phyloP scores from a whole-genome alignment of 495 filamentous ascomycete species.

The Recurvomyces mirabilis region DNA sequence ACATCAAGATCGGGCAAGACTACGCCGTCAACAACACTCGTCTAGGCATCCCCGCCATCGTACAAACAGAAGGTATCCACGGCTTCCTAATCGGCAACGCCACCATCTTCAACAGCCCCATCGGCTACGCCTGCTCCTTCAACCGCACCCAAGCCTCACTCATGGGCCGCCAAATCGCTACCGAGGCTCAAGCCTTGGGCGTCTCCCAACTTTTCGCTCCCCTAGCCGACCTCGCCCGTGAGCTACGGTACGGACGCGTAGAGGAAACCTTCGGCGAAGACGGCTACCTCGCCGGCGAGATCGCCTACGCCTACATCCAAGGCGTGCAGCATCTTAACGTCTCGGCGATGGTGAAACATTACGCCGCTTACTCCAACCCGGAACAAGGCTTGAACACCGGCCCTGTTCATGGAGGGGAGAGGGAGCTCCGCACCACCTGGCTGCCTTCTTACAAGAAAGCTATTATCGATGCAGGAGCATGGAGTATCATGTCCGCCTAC shows the following conservation, averaged over 20 bases:
- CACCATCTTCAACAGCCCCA: conserved; percentile 65
- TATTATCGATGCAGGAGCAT: conserved; percentile 57
- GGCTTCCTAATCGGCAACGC: conserved; percentile 59
- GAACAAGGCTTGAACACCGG: conserved; percentile 61
- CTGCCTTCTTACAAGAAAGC: conserved; percentile 53
- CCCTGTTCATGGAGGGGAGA: conserved; percentile 56
- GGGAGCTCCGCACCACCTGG: conserved; percentile 58
- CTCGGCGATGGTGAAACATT: conserved; percentile 60
- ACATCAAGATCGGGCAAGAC: conserved; percentile 50
- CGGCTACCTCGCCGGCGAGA: conserved; percentile 48
- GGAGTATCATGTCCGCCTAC: conserved; percentile 57
- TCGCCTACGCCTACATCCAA: conserved; percentile 48
- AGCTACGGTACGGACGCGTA: conserved; percentile 56
- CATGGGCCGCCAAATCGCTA: conserved; percentile 50
- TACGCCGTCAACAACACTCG: conserved; percentile 46
- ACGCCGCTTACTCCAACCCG: conserved; percentile 50
- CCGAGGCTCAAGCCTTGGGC: conserved; percentile 51
- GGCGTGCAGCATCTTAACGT: conserved; percentile 54
- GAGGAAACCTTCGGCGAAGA: conserved; percentile 63
- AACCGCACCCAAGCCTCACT: conserved; percentile 44
- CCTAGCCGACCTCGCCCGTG: conserved; percentile 53
- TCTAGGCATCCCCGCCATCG: conserved; percentile 58
- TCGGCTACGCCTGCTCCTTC: conserved; percentile 56
- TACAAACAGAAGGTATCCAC: conserved; percentile 60
- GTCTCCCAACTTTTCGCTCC: conserved; percentile 61